Percentiles rank a stretch among this genome's conserved stretches.
phyloP scores from a whole-genome alignment of 345 rosid genomes.

The Moricandia arvensis region DNA sequence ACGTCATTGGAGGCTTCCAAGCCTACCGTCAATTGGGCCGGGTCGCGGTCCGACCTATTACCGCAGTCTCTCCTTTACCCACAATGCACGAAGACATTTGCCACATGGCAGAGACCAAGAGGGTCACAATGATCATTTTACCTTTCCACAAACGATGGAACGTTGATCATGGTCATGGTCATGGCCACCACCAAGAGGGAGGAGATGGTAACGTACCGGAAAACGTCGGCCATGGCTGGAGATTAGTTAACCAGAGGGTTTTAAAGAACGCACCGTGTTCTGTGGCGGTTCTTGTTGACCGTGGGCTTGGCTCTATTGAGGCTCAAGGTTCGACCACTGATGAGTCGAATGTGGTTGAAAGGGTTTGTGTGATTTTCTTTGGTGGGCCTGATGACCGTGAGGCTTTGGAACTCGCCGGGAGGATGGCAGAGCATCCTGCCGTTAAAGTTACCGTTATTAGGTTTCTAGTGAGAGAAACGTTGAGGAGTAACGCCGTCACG shows the following conservation, averaged over 20 bases:
- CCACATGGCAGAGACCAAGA: slow-evolving; percentile 69
- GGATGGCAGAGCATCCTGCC: slow-evolving; percentile 76
- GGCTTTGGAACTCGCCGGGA: slow-evolving; percentile 64
- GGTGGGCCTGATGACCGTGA: slow-evolving; percentile 89
- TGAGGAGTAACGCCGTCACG: slow-evolving; percentile 32
- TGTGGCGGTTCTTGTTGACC: slow-evolving; percentile 78
- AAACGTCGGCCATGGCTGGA: slow-evolving; percentile 77
- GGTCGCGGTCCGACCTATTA: slow-evolving; percentile 60
- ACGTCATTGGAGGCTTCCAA: slow-evolving; percentile 56
- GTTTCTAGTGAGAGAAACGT: slow-evolving; percentile 43
- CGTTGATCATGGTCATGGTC: slow-evolving; percentile 37
- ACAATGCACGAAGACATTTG: slow-evolving; percentile 87
- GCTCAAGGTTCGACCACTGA: slow-evolving; percentile 29
- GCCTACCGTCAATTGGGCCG: slow-evolving; percentile 73
- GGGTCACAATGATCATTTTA: slow-evolving; percentile 61
- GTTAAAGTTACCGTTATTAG: slow-evolving; percentile 55
- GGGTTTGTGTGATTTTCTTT: slow-evolving; percentile 63
- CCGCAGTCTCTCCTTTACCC: slow-evolving; percentile 54
- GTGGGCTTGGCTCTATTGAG: slow-evolving; percentile 60
- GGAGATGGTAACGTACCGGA: slow-evolving; percentile 46
- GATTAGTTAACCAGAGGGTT: slow-evolving; percentile 68
- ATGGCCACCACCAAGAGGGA: slow-evolving; percentile 29
- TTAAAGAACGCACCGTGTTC: slow-evolving; percentile 70
- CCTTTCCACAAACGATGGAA: slow-evolving; percentile 79
- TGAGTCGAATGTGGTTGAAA: slow-evolving; percentile 33